Evolutionary conservation across 1,139 yeast species (phyloP), one percentile per base, ranked within the genome.

Genomic region (Blastobotrys serpentis): DNA sequence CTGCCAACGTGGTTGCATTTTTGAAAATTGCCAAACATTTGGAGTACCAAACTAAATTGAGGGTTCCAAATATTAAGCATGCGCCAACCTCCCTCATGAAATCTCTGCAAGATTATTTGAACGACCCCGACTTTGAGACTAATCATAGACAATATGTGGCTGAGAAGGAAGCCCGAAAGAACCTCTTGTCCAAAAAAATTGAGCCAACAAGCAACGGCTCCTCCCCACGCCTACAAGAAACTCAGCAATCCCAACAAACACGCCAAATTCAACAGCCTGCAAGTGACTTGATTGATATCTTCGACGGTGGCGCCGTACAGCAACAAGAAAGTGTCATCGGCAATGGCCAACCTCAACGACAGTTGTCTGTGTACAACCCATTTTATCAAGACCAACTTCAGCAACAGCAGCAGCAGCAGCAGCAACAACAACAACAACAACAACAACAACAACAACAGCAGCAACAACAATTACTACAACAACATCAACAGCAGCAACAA

Each of bases 41-140:
- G 58, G 96, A 88, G 65, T 79, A 82, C 62, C 81, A 92, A 2
- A 88, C 98, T 0, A 89, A 89, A 60, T 73, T 92, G 53, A 89
- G 86, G 62, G 96, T 92, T 25, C 98, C 98, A 22, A 90, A 96
- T 11, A 90, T 92, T 53, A 88, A 88, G 65, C 98, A 92, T 68
- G 97, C 98, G 0, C 98, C 98, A 11, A 90, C 97, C 1, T 94
- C 96, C 22, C 76, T 92, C 59, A 86, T 96, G 6, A 77, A 83
- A 37, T 84, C 95, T 11, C 75, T 92, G 50, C 95, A 88, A 63
- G 97, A 90, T 58, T 94, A 92, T 66, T 72, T 92, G 59, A 78
- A 82, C 61, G 96, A 86, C 64, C 87, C 87, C n/a, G 85, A 84
- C 61, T 87, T 86, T 66, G 96, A 87, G 60, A 69, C 72, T 7